Base-by-base conservation (phyloP, 352 stramenopile species). In the Pythium aquatile region DNA sequence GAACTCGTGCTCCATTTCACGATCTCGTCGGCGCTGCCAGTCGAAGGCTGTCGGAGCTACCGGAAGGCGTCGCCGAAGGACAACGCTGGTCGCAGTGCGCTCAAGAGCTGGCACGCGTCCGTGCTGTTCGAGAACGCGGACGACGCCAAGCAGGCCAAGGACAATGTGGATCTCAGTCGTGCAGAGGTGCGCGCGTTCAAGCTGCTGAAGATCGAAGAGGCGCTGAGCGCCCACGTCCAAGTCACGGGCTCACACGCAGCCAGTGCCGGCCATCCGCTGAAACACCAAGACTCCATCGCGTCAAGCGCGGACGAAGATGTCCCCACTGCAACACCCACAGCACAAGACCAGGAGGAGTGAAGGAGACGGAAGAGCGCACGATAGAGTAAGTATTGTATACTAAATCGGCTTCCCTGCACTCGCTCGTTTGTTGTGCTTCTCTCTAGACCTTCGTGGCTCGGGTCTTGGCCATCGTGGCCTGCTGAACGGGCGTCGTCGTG, bases 151-250 rank as follows among this genome's bases (percentile, higher is more conserved):
- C 82, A 91, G 42, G 82, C 82, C 14, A 83, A 90, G 69, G 78
- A 77, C 8, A 84, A 91, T 56, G 75, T 93, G 1, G 85, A 90
- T 51, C 66, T 91, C 35, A 88, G 78, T 54, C 80, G 82, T 32
- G 83, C 81, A 3, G 84, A 90, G 66, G 84, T 93, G 53, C 84
- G 84, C 5, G 84, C 84, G 30, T 90, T 87, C 58, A 93, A 93
- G 64, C 68, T 93, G 57, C 75, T 86, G 44, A 81, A 88, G 63
- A 88, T 93, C 63, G 80, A 91, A 44, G 70, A 86, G 44, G 88
- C 80, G 49, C 66, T 93, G 48, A 87, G 73, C 30, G 75, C 70
- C 0, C 80, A 93, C 51, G 65, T 88, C 16, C 72, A 87, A 49
- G 74, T 91, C 47, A 86, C 75, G 51, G 76, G 81, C 42, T 84